Conservation (phyloP, 495 filamentous ascomycete genomes). For the Aspergillus mulundensis region DNA sequence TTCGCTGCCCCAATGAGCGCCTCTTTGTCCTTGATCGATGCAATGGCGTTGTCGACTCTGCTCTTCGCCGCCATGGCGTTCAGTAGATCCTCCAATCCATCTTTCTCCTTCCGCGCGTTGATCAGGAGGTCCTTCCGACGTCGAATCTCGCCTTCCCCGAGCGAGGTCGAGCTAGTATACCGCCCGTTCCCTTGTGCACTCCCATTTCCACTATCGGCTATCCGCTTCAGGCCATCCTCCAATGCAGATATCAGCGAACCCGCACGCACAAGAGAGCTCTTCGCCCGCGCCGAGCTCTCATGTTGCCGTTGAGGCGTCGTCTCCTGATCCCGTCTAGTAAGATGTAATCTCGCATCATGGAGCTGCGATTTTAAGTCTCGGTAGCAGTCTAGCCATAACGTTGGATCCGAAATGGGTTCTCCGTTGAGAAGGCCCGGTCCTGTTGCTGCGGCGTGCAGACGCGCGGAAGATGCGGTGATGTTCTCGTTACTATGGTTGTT, state of each 20-base stretch:
- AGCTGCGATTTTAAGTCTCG: conserved; percentile 76
- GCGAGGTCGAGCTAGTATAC: conserved; percentile 19
- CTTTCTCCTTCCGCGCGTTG: conserved; percentile 74
- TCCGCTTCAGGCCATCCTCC: conserved; percentile 63
- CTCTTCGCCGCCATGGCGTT: conserved; percentile 64
- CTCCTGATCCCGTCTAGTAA: conserved; percentile 74
- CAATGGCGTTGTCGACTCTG: conserved; percentile 42
- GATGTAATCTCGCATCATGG: conserved; percentile 72
- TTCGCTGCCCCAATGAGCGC: conserved; percentile 38
- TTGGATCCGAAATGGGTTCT: conserved; percentile 63
- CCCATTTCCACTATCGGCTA: conserved; percentile 17
- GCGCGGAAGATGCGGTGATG: conserved; percentile 33
- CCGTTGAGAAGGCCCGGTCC: conserved; percentile 41
- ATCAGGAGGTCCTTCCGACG: conserved; percentile 74
- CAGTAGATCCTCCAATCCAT: conserved; percentile 78
- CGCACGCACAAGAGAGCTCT: conserved; percentile 73
- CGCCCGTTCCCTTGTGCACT: neutral
- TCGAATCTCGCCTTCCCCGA: conserved; percentile 86
- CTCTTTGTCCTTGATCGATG: conserved; percentile 53
- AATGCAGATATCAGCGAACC: conserved; percentile 62
- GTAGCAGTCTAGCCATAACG: conserved; percentile 83
- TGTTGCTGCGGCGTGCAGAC: conserved; percentile 39
- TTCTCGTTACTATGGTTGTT: conserved; percentile 18
- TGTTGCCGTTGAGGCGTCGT: conserved; percentile 61
- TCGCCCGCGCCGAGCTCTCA: conserved; percentile 77